These are phyloP conservation scores for Coemansia javaensis DNA, from an alignment of 192 early-diverging fungal genomes.

Conservation along the genomic window DNA sequence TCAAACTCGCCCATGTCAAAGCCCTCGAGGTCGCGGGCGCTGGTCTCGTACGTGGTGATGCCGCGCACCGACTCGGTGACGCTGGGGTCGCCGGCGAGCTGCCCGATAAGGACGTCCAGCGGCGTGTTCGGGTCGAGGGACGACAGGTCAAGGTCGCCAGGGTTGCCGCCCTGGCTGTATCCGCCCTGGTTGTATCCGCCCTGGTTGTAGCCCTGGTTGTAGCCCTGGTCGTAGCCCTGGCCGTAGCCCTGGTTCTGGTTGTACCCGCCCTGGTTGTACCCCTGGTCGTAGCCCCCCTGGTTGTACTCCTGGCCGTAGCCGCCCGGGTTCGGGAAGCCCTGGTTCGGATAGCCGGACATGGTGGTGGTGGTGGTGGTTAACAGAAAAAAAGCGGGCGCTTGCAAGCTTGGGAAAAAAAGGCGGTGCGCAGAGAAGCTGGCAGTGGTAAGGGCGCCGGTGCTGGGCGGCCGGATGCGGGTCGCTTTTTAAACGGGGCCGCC, in stretches of 20 bases:
- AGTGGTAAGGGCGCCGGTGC: too few species aligned
- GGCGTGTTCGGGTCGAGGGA: conserved; percentile 2
- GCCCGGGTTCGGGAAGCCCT: too few species aligned
- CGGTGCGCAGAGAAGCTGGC: too few species aligned
- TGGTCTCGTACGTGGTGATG: conserved; percentile 5
- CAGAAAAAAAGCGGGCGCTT: too few species aligned
- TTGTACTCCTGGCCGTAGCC: conserved; percentile 4
- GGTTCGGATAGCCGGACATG: too few species aligned
- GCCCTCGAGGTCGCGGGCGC: conserved; percentile 24
- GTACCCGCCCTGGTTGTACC: conserved; percentile 11
- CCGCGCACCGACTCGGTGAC: not conserved
- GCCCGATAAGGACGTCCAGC: conserved; percentile 3
- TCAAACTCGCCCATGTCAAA: conserved; percentile 24
- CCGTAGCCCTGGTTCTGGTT: not conserved
- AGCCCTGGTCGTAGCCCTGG: not conserved
- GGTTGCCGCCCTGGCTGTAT: not conserved
- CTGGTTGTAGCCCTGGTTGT: conserved; percentile 2
- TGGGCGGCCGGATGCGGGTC: too few species aligned
- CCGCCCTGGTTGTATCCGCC: conserved; percentile 5
- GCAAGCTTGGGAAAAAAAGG: too few species aligned
- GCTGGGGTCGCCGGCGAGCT: conserved; percentile 6
- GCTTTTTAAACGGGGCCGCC: too few species aligned
- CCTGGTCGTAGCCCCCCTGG: conserved; percentile 14
- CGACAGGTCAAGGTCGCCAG: not conserved
- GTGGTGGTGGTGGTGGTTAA: too few species aligned